Conservation (phyloP, 2,329 filamentous ascomycete species). For the Colletotrichum orchidophilum region DNA sequence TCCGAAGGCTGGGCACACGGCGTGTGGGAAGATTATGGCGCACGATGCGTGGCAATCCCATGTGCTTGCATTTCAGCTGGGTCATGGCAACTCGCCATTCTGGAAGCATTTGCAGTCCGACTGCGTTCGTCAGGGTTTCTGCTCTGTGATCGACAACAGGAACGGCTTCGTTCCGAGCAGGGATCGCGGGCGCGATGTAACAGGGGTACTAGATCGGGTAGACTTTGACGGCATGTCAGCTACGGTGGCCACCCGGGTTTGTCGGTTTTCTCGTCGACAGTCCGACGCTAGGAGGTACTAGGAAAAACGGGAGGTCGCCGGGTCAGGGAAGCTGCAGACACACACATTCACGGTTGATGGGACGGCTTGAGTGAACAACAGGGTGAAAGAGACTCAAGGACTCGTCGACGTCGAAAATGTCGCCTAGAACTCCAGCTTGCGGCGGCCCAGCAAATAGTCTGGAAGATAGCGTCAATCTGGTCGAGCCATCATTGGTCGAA, state of each 20-base stretch:
- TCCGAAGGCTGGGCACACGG: not conserved
- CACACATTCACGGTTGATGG: too few species aligned
- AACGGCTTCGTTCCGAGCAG: not conserved
- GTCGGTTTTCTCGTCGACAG: not conserved
- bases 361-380: not conserved
- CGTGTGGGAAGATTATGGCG: not conserved
- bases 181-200: not conserved
- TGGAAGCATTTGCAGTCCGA: not conserved
- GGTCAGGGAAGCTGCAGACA: not conserved
- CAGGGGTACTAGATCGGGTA: not conserved
- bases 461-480: slow-evolving; percentile 6
- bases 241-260: not conserved
- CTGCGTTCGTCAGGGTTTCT: not conserved
- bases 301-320: not conserved
- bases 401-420: not conserved
- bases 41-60: not conserved
- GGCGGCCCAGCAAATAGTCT: slow-evolving; percentile 22
- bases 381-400: not conserved
- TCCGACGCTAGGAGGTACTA: not conserved
- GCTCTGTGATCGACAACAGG: not conserved
- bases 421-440: not conserved
- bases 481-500: slow-evolving; percentile 11
- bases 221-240: not conserved
- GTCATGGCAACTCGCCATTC: not conserved
- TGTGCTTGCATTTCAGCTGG: slow-evolving; percentile 6